Percentiles rank a stretch among this genome's conserved stretches.
phyloP scores from a whole-genome alignment of 2,329 filamentous ascomycete species.

The Sphaerulina vaccinii region DNA sequence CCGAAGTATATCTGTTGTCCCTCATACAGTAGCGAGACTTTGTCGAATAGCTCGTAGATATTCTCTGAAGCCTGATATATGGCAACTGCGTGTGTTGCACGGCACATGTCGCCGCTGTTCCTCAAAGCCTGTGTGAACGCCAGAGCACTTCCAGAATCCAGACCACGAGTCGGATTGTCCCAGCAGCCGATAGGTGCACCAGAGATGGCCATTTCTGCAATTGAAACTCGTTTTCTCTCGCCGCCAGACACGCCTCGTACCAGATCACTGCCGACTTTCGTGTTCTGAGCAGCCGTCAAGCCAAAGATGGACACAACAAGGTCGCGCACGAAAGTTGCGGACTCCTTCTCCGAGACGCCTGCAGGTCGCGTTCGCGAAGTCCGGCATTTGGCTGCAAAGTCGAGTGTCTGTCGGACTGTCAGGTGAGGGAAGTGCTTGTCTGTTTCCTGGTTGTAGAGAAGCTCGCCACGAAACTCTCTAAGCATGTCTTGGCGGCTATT shows the following conservation, averaged over 20 bases:
- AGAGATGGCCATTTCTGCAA: conserved; percentile 53
- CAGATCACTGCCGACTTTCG: conserved; percentile 58
- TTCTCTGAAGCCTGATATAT: conserved; percentile 55
- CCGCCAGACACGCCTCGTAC: conserved; percentile 60
- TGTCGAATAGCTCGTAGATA: conserved; percentile 69
- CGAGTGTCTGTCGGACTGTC: conserved; percentile 73
- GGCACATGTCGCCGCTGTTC: conserved; percentile 50
- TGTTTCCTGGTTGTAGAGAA: conserved; percentile 80
- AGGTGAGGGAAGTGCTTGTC: conserved; percentile 78
- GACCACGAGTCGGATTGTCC: conserved; percentile 52
- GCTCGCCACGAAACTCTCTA: conserved; percentile 73
- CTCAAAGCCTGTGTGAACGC: conserved; percentile 58
- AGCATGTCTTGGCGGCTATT: no score
- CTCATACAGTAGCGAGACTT: conserved; percentile 71
- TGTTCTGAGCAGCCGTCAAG: conserved; percentile 56
- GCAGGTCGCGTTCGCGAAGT: no score
- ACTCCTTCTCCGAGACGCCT: no score
- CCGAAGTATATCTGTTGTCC: conserved; percentile 77
- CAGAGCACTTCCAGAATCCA: conserved; percentile 58
- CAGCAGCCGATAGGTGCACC: conserved; percentile 43
- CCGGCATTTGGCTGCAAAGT: no score
- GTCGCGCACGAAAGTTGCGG: no score
- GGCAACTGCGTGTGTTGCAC: conserved; percentile 54
- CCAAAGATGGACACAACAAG: conserved; percentile 61
- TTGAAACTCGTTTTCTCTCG: conserved; percentile 56